These are phyloP conservation scores for Serpula lacrymans DNA, from an alignment of 768 basidiomycete genomes.

Conservation along the genomic window DNA sequence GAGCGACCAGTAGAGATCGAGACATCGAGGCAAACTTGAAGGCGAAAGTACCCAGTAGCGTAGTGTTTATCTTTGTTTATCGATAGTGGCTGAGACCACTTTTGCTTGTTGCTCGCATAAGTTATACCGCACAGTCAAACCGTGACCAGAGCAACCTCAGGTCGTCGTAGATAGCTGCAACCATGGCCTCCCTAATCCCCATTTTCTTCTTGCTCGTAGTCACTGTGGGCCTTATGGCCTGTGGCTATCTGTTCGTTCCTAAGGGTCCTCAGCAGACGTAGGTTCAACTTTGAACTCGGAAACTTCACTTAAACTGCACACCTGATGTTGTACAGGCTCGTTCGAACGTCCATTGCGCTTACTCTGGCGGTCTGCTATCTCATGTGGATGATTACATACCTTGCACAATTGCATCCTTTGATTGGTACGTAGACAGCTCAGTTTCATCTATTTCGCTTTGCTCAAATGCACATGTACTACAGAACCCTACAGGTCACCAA, in stretches of 20 bases:
- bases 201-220: constrained; percentile 65
- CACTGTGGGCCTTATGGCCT: constrained; percentile 60
- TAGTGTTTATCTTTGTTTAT: too few species aligned
- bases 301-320: not conserved
- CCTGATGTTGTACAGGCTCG: too few species aligned
- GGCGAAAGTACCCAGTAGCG: too few species aligned
- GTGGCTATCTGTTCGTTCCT: constrained; percentile 65
- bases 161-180: not conserved
- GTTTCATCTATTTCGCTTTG: constrained; percentile 1
- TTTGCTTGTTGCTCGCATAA: too few species aligned
- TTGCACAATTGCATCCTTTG: constrained; percentile 90
- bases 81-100: too few species aligned
- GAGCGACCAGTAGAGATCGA: too few species aligned
- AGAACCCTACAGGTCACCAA: constrained; percentile 16
- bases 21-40: too few species aligned
- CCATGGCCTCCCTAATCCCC: constrained; percentile 71
- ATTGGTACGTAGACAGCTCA: constrained; percentile 53
- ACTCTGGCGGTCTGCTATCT: constrained; percentile 83
- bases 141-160: not conserved
- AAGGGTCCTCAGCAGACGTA: constrained; percentile 92
- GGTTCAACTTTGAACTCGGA: constrained; percentile 33
- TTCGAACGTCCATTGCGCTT: constrained; percentile 78
- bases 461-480: constrained; percentile 5
- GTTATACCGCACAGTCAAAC: too few species aligned
- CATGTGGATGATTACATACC: constrained; percentile 97